phyloP scores from a whole-genome alignment of 257 asterid genomes.

The Oldenlandia corymbosa region DNA sequence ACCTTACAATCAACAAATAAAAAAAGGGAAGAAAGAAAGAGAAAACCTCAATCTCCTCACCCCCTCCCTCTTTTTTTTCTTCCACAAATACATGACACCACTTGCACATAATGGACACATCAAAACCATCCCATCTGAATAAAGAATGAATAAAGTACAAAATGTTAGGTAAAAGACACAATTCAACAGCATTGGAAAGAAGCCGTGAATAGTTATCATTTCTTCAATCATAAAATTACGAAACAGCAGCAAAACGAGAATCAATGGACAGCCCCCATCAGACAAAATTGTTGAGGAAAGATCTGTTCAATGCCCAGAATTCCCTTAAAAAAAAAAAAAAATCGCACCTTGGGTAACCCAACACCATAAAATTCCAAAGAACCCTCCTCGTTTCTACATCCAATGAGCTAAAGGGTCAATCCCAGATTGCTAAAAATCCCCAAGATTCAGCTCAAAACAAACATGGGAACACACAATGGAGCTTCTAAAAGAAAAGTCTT shows the following conservation, averaged over 20 bases:
- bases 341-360: constrained; percentile 36
- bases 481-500: background rate
- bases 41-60: constrained; percentile 9
- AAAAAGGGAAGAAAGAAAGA: no score
- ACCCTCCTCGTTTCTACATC: constrained; percentile 9
- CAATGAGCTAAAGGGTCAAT: constrained; percentile 24
- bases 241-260: constrained; percentile 5
- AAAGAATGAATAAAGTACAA: constrained; percentile 15
- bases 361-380: background rate
- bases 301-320: constrained; percentile 45
- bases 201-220: constrained; percentile 25
- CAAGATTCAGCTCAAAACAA: constrained; percentile 28
- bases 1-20: no score
- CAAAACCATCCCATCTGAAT: constrained; percentile 5
- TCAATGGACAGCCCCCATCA: background rate
- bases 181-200: constrained; percentile 12
- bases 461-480: background rate
- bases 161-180: constrained; percentile 34
- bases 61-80: background rate
- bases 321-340: constrained; percentile 21
- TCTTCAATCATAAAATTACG: constrained; percentile 19
- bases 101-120: constrained; percentile 6
- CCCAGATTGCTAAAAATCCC: constrained; percentile 24
- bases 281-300: constrained; percentile 18
- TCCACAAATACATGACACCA: background rate